A percentile compares a stretch with the other conserved stretches of the same genome.
Conservation (phyloP, 163 green algal genomes). For the Chlorella variabilis region DNA sequence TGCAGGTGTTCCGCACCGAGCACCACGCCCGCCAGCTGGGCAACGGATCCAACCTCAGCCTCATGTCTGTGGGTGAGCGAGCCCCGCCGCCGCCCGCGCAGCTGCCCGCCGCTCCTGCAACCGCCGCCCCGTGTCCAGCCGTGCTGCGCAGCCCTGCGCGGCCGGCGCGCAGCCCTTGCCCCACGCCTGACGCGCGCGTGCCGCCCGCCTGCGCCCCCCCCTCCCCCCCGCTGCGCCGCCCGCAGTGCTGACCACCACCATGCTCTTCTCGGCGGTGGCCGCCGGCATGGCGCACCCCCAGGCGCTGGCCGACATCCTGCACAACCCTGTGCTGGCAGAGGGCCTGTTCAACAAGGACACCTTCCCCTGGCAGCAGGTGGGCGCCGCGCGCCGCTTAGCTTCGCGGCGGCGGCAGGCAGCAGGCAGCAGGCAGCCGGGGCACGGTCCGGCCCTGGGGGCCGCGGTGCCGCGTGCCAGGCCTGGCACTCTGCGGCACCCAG, state of each 20-base stretch:
- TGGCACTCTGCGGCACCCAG: too few species aligned
- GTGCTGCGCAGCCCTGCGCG: too few species aligned
- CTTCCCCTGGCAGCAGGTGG: constrained; percentile 13
- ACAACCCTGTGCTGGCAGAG: constrained; percentile 6
- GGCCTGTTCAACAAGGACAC: background rate
- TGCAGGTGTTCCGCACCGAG: constrained; percentile 73
- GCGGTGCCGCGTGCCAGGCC: too few species aligned
- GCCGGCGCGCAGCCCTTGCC: background rate
- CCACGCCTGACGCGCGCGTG: too few species aligned
- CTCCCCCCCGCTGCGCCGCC: background rate
- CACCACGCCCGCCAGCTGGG: constrained; percentile 50
- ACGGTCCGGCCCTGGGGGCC: too few species aligned
- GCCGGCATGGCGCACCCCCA: background rate
- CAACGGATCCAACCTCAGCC: constrained; percentile 33
- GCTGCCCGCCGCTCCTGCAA: too few species aligned
- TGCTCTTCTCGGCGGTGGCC: constrained; percentile 18
- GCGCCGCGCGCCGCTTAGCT: background rate
- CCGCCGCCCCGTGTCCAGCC: background rate
- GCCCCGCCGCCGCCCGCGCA: background rate
- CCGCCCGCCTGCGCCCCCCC: too few species aligned
- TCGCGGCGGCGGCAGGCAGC: too few species aligned
- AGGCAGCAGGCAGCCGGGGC: too few species aligned
- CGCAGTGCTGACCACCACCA: constrained; percentile 51
- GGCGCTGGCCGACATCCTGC: background rate
- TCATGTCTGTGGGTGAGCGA: constrained; percentile 52